Evolutionary conservation across 1,284 basidiomycete genomes (phyloP).

Genomic region (Neonothopanus nambi): DNA sequence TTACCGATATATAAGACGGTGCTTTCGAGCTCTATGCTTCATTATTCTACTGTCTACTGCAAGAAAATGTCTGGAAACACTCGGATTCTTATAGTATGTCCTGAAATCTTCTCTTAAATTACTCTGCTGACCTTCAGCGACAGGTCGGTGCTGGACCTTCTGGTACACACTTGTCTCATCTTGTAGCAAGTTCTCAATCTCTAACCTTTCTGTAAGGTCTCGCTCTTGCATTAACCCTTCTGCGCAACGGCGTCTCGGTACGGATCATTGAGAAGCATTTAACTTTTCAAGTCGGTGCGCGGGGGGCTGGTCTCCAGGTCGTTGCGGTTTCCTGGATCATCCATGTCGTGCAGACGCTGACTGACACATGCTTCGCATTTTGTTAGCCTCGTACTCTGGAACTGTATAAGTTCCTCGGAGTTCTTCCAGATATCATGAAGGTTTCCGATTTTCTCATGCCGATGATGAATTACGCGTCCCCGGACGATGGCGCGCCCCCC

Average conservation of each 20-base stretch:
- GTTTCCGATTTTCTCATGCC: neutral
- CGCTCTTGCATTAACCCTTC: slow-evolving; percentile 9
- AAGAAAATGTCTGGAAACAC: too few species aligned
- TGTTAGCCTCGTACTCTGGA: slow-evolving; percentile 15
- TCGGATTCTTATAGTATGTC: too few species aligned
- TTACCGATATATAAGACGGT: too few species aligned
- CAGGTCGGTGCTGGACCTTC: slow-evolving; percentile 39
- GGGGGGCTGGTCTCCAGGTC: slow-evolving; percentile 13
- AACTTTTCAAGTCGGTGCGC: slow-evolving; percentile 2
- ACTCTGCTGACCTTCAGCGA: too few species aligned
- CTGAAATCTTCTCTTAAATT: too few species aligned
- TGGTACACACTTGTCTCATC: slow-evolving; percentile 27
- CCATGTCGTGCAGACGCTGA: too few species aligned
- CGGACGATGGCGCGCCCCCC: neutral
- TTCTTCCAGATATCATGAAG: slow-evolving; percentile 10
- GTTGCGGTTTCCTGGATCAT: neutral
- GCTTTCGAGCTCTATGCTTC: too few species aligned
- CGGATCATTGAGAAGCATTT: slow-evolving; percentile 12
- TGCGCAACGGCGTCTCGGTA: slow-evolving; percentile 10
- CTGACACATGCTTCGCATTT: neutral
- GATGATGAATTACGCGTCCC: neutral
- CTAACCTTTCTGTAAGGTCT: slow-evolving; percentile 4
- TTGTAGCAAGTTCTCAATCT: neutral
- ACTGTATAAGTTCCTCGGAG: slow-evolving; percentile 12
- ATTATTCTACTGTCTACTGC: too few species aligned